Conservation (phyloP, 1,139 yeast species). For the Lodderomyces elongisporus region DNA sequence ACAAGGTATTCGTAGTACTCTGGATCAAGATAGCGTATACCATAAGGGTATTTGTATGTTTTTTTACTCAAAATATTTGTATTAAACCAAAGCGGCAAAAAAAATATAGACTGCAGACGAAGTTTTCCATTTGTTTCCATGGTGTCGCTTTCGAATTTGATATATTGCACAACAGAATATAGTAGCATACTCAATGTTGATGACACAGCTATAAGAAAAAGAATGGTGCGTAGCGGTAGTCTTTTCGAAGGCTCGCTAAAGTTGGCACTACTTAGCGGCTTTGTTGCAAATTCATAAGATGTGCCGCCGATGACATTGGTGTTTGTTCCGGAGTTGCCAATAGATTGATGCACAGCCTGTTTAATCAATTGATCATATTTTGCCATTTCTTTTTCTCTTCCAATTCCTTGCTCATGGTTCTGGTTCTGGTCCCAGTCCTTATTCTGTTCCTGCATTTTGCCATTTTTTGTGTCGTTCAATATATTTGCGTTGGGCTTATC, state of each 20-base stretch:
- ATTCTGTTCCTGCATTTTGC: too few relatives aligned
- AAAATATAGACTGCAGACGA: slow-evolving; percentile 14
- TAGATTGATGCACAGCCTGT: slow-evolving; percentile 4
- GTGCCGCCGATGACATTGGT: not conserved
- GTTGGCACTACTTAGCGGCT: too few relatives aligned
- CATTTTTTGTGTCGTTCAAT: too few relatives aligned
- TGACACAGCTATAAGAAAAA: slow-evolving; percentile 20
- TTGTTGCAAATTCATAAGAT: too few relatives aligned
- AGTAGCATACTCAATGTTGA: slow-evolving; percentile 22
- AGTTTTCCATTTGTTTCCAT: slow-evolving; percentile 2
- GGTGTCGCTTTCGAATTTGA: slow-evolving; percentile 14
- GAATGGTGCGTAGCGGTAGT: slow-evolving; percentile 20
- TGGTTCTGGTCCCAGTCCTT: too few relatives aligned
- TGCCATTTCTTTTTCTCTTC: not conserved
- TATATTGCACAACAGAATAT: slow-evolving; percentile 21
- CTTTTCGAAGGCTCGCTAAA: slow-evolving; percentile 4
- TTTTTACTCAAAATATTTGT: slow-evolving; percentile 20
- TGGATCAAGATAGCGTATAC: slow-evolving; percentile 24
- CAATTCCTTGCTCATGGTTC: too few relatives aligned
- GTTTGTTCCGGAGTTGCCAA: not conserved
- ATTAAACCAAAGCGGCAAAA: slow-evolving; percentile 33
- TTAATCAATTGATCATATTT: slow-evolving; percentile 7
- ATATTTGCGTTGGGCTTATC: too few relatives aligned
- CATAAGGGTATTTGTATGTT: slow-evolving; percentile 21
- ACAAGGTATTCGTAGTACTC: slow-evolving; percentile 16